Evolutionary conservation across 768 basidiomycete genomes (phyloP).

Genomic region (Crassisporium funariophilum): DNA sequence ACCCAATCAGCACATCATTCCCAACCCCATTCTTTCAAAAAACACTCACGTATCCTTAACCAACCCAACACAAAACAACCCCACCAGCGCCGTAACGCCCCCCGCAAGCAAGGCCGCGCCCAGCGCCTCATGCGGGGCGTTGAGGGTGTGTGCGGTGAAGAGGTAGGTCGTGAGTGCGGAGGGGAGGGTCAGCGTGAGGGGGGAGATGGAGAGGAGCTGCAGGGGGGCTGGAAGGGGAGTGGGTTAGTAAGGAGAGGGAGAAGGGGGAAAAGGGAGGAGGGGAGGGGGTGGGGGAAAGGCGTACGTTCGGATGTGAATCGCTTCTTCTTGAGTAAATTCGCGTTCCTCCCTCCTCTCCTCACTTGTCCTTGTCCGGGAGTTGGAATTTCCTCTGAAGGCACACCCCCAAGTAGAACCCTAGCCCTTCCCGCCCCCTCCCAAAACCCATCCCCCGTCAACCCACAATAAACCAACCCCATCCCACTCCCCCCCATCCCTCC

Average conservation of each 20-base stretch:
- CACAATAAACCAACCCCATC: constrained; percentile 69
- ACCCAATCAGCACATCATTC: too few relatives aligned
- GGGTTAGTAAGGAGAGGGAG: constrained; percentile 2
- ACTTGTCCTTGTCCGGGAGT: constrained; percentile 21
- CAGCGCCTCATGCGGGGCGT: constrained; percentile 70
- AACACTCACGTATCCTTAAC: constrained; percentile 67
- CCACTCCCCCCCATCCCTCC: too few relatives aligned
- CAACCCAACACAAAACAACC: constrained; percentile 80
- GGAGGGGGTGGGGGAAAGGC: constrained; percentile 22
- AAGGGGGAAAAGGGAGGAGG: too few relatives aligned
- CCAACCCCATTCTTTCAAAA: too few relatives aligned
- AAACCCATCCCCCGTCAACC: constrained; percentile 75
- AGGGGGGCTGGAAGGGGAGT: constrained; percentile 49
- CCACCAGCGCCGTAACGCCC: constrained; percentile 78
- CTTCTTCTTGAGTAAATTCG: constrained; percentile 35
- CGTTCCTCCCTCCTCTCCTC: constrained; percentile 10
- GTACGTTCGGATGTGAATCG: constrained; percentile 62
- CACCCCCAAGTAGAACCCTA: constrained; percentile 44
- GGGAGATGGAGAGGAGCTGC: constrained; percentile 73
- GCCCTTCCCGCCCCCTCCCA: constrained; percentile 55
- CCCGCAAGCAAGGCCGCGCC: constrained; percentile 77
- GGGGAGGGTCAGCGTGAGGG: constrained; percentile 79
- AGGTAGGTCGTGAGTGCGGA: constrained; percentile 83
- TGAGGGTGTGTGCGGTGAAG: constrained; percentile 82
- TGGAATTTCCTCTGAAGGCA: constrained; percentile 13